Evolutionary conservation across 2,329 filamentous ascomycete genomes (phyloP).

Genomic region (Pseudogymnoascus sp.): DNA sequence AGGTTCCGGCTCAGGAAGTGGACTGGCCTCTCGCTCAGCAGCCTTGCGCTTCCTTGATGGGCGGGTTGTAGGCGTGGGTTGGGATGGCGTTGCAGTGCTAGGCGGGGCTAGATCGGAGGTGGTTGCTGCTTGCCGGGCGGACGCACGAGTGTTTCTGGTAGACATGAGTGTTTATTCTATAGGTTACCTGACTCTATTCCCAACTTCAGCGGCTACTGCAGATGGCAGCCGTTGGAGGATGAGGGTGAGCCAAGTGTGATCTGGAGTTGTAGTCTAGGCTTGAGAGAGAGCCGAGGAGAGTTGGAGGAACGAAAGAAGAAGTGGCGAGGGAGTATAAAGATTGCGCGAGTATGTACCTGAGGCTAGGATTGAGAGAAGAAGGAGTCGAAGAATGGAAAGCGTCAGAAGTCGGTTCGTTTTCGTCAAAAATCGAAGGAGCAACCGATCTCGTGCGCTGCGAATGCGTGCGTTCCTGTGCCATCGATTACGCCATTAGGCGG

Average conservation of each 20-base stretch:
- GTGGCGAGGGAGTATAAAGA: not conserved
- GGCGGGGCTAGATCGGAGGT: constrained; percentile 29
- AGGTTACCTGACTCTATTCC: constrained; percentile 10
- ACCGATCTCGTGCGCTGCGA: constrained; percentile 12
- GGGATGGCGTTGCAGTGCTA: constrained; percentile 30
- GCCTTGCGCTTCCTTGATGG: constrained; percentile 70
- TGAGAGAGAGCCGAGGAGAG: not conserved
- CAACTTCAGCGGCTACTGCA: constrained; percentile 10
- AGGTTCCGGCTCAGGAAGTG: constrained; percentile 29
- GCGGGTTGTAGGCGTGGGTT: constrained; percentile 33
- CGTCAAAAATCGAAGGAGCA: constrained; percentile 12
- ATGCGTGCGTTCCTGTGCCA: constrained; percentile 14
- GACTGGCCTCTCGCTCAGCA: constrained; percentile 43
- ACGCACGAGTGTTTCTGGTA: constrained; percentile 91
- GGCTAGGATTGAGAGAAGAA: constrained; percentile 10
- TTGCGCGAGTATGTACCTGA: constrained; percentile 10
- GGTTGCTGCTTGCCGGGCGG: constrained; percentile 77
- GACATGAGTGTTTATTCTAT: constrained; percentile 63
- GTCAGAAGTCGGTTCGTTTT: constrained; percentile 7
- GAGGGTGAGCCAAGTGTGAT: constrained; percentile 10
- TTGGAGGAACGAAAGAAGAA: not conserved
- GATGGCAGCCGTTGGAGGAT: not conserved
- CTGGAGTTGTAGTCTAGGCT: constrained; percentile 7
- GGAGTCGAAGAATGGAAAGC: constrained; percentile 5
- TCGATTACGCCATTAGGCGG: constrained; percentile 15